A percentile compares a stretch with the other conserved stretches of the same genome.
Evolutionary conservation across 164 flowering plant species (phyloP).

Genomic region (Houttuynia cordata): DNA sequence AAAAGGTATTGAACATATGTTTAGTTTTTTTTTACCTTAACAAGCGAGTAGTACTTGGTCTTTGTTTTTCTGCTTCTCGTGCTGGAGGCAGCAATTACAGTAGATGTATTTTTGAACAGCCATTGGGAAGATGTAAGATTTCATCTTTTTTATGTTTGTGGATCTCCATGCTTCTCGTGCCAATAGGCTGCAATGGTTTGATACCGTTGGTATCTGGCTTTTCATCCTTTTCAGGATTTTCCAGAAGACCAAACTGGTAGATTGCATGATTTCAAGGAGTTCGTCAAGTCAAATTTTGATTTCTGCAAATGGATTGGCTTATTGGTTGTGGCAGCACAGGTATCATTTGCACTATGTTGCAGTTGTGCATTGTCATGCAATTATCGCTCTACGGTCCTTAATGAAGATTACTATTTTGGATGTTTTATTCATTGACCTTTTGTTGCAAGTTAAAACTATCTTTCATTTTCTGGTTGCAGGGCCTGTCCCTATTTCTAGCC

Average conservation of each 20-base stretch:
- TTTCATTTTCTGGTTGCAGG: slow-evolving; percentile 26
- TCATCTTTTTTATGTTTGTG: too few relatives aligned
- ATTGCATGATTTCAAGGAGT: slow-evolving; percentile 48
- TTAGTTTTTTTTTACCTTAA: slow-evolving; percentile 24
- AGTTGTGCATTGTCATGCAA: too few relatives aligned
- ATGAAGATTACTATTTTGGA: too few relatives aligned
- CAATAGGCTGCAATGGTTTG: background rate
- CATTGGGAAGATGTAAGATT: slow-evolving; percentile 68
- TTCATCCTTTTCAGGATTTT: slow-evolving; percentile 45
- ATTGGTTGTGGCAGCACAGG: slow-evolving; percentile 59
- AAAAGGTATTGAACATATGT: too few relatives aligned
- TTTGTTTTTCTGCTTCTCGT: slow-evolving; percentile 49
- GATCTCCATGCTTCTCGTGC: background rate
- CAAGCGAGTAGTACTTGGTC: slow-evolving; percentile 44
- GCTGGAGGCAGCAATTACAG: slow-evolving; percentile 68
- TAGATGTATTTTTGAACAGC: slow-evolving; percentile 62
- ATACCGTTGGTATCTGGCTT: background rate
- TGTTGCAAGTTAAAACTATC: background rate
- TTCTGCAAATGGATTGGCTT: slow-evolving; percentile 80
- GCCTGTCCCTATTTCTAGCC: slow-evolving; percentile 48
- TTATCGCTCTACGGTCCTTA: background rate
- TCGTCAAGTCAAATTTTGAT: slow-evolving; percentile 56
- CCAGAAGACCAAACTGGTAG: slow-evolving; percentile 66
- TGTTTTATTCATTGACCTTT: background rate
- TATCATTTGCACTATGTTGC: slow-evolving; percentile 11